Base-by-base conservation (phyloP, 768 basidiomycete species). In the Boletus rex-veris region DNA sequence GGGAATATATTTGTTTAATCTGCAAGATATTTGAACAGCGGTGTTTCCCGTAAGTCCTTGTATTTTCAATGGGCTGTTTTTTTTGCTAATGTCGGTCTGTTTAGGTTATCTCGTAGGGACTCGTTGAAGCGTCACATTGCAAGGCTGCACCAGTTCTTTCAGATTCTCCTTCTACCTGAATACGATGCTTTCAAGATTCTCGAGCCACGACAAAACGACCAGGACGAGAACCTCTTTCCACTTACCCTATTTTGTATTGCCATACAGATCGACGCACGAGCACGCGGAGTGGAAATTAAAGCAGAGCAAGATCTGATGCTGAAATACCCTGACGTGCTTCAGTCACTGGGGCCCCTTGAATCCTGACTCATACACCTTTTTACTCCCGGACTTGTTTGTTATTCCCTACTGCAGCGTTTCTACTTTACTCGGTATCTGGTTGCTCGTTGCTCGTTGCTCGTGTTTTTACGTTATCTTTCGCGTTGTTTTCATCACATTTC, bases 41-140 rank as follows among this genome's bases (percentile, higher is more conserved):
- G 6, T 15, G 3, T 4, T 0, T 0, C 0, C 5, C 12, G 53
- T 53, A 42, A 11, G 53, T 44, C 35, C 24, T 16, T 5, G 2
- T 24, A 36, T n/a, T 21, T 9, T 15, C 19, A 4, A 14, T 15
- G 11, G 11, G 4, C 12, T 24, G 5, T 36, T 42, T 36, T 19
- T 3, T 35, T 35, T 10, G 33, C 37, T 61, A 3, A 60, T 3
- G 16, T 15, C 3, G 19, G 14, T 50, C 16, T 8, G 12, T 40
- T 16, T 21, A 59, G 58, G 10, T 8, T 45, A 1, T 56, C 58
- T 11, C 44, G 54, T 4, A 61, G 18, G 24, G 58, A 59, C 14
- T 16, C 45, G 1, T 14, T 56, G 15, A 61, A 60, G 18, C 45
- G 59, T 19, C 58, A 59, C 11, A 19, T 57, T 28, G 0, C 0